Base-by-base conservation (phyloP, 78 protist species). In the Protostelium mycophagum region DNA sequence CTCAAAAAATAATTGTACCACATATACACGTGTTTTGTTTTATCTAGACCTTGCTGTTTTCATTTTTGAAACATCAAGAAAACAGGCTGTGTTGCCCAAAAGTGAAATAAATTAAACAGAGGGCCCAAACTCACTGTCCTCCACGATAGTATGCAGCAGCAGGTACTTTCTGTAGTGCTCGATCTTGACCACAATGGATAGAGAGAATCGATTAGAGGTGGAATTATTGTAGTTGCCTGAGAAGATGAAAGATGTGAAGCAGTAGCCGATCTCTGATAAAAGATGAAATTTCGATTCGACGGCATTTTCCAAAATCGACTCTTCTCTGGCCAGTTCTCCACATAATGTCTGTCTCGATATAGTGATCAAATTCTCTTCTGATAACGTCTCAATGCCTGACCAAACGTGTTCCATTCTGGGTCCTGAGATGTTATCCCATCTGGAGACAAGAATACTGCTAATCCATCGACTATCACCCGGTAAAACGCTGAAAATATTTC, bases 401-500 rank as follows among this genome's bases (percentile, higher is more conserved):
- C 86, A 85, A 5, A 85, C 63, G 16, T 85, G 36, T 85, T 85
- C 86, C 5, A 85, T 16, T 85, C 86, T 35, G 5, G 86, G 86
- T 23, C 86, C 86, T 85, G 86, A 85, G 5, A 85, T 36, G 86
- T 85, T 85, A 85, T 85, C 86, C 86, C 86, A 85, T 85, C 36
- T 37, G 5, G 86, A 85, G n/a, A 85, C 63, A 16, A 36, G 36
- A 16, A 85, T 36, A 16, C 37, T 25, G 5, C 35, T 25, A 25
- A 85, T 51, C 73, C 73, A 51, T 16, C 16, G 73, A 51, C 31
- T 51, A 16, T 51, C 73, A 16, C 73, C 73, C 31, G 73, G 73
- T 25, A 51, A 16, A 51, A 51, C 73, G 73, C 31, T 25, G 73
- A 51, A 51, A 51, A 51, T 51, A 51, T 51, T 51, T 25, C 73